These are phyloP conservation scores for Benincasa hispida DNA, from an alignment of 306 rosid genomes.

Conservation along the genomic window DNA sequence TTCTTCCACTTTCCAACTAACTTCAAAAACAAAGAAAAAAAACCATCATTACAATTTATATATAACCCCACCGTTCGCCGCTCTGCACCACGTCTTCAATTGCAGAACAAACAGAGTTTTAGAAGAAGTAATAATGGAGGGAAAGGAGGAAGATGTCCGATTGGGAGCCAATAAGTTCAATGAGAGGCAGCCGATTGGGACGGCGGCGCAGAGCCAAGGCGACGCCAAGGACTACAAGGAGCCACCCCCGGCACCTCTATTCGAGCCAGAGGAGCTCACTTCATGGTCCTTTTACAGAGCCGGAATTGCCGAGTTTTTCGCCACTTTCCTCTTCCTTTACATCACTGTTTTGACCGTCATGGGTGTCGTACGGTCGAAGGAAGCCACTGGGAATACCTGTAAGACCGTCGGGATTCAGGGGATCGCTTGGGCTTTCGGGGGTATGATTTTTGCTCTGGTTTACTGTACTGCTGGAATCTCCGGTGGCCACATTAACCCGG, in stretches of 20 bases:
- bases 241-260: slow-evolving; percentile 55
- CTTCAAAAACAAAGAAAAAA: not conserved
- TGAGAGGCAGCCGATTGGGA: slow-evolving; percentile 72
- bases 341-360: slow-evolving; percentile 40
- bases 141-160: slow-evolving; percentile 66
- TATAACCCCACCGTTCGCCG: not conserved
- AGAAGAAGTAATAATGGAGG: slow-evolving; percentile 35
- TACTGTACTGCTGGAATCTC: slow-evolving; percentile 96
- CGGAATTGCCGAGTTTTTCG: slow-evolving; percentile 47
- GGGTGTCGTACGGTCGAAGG: slow-evolving; percentile 19
- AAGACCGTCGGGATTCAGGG: slow-evolving; percentile 49
- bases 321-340: slow-evolving; percentile 45
- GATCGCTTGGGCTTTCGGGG: slow-evolving; percentile 85
- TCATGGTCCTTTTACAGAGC: slow-evolving; percentile 70
- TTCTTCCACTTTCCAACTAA: not conserved
- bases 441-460: slow-evolving; percentile 90
- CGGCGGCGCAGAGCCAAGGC: slow-evolving; percentile 57
- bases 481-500: slow-evolving; percentile 62
- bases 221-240: slow-evolving; percentile 66
- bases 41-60: not conserved
- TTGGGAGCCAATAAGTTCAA: slow-evolving; percentile 83
- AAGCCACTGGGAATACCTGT: slow-evolving; percentile 19
- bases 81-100: not conserved
- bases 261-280: slow-evolving; percentile 62
- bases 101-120: not conserved